phyloP scores from a whole-genome alignment of 2,329 filamentous ascomycete species.

The Coniochaeta sp. region DNA sequence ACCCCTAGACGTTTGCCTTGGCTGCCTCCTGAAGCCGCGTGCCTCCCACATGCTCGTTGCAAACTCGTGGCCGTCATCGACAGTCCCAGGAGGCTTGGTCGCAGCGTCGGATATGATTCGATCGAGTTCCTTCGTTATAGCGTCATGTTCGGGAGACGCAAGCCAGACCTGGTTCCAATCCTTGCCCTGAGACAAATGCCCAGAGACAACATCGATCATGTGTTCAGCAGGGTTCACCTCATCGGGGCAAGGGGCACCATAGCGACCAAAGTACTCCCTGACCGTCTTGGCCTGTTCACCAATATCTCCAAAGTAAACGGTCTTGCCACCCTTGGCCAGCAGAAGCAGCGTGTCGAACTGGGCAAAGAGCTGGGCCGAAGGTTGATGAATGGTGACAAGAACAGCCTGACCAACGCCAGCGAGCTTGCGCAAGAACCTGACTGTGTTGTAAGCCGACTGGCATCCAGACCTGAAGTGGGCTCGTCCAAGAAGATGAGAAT shows the following conservation, averaged over 20 bases:
- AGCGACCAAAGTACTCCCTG: neutral
- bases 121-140: too few relatives aligned
- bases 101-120: too few relatives aligned
- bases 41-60: too few relatives aligned
- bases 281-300: neutral
- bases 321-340: constrained; percentile 56
- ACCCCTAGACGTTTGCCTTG: too few relatives aligned
- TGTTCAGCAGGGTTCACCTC: neutral
- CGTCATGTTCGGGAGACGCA: neutral
- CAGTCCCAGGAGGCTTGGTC: too few relatives aligned
- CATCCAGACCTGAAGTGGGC: neutral
- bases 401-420: neutral
- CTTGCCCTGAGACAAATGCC: neutral
- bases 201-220: too few relatives aligned
- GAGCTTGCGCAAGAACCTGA: neutral
- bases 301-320: constrained; percentile 56
- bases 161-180: neutral
- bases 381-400: constrained; percentile 51
- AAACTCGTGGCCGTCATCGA: too few relatives aligned
- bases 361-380: constrained; percentile 49
- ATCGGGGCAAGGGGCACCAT: neutral
- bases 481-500: neutral
- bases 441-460: neutral
- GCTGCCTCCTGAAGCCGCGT: too few relatives aligned
- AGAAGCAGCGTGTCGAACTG: too few relatives aligned